Percentiles rank a stretch among this genome's conserved stretches.
Conservation (phyloP, 1,139 yeast genomes). For the Kurtzmaniella quercitrusa region DNA sequence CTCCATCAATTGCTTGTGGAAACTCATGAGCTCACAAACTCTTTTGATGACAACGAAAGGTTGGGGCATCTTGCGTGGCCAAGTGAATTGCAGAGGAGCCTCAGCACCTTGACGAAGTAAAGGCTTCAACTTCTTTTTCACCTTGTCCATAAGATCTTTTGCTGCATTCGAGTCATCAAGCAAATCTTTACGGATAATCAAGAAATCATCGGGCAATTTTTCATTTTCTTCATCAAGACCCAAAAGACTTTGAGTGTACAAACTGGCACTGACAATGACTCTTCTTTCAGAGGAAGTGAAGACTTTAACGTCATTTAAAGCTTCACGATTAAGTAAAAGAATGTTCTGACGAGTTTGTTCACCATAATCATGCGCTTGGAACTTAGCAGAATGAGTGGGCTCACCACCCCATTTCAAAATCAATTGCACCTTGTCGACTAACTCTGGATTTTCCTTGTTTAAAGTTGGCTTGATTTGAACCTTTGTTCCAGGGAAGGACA, state of each 20-base stretch:
- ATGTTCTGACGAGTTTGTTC: conserved; percentile 93
- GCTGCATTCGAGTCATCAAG: conserved; percentile 98
- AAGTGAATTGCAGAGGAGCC: conserved; percentile 97
- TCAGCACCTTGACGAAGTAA: conserved; percentile 91
- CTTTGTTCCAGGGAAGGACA: conserved; percentile 92
- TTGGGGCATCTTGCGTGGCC: conserved; percentile 99
- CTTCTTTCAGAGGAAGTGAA: conserved; percentile 93
- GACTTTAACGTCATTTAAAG: conserved; percentile 79
- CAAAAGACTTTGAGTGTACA: conserved; percentile 79
- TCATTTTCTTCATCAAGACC: conserved; percentile 52
- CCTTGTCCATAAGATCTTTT: conserved; percentile 95
- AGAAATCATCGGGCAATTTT: conserved; percentile 71
- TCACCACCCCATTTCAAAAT: conserved; percentile 99
- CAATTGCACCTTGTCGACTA: conserved; percentile 89
- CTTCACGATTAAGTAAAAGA: conserved; percentile 77
- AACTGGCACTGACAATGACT: conserved; percentile 86
- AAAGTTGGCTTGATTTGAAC: conserved; percentile 91
- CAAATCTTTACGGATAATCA: conserved; percentile 82
- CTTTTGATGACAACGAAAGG: conserved; percentile 91
- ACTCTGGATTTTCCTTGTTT: conserved; percentile 53
- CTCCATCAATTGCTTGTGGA: conserved; percentile 80
- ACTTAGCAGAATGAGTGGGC: conserved; percentile 95
- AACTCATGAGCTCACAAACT: conserved; percentile 94
- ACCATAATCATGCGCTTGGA: conserved; percentile 93
- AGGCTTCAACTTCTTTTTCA: conserved; percentile 93